These are phyloP conservation scores for Alternaria panax DNA, from an alignment of 2,329 filamentous ascomycete genomes.

Conservation along the genomic window DNA sequence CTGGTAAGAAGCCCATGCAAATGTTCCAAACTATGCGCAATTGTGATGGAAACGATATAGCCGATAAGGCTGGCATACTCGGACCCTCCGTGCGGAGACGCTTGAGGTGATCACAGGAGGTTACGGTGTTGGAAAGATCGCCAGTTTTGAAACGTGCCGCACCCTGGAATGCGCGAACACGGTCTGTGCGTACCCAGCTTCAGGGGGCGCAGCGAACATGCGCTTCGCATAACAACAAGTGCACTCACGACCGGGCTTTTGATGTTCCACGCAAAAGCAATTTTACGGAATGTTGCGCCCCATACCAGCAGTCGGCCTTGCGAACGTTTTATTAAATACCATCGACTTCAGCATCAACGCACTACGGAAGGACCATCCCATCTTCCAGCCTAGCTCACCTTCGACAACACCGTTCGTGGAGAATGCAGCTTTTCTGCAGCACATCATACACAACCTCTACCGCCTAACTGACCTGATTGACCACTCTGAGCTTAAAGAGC, in stretches of 20 bases:
- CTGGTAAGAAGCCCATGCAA: neutral
- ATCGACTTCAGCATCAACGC: conserved; percentile 36
- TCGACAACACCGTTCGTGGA: conserved; percentile 20
- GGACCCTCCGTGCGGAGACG: neutral
- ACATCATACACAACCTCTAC: conserved; percentile 33
- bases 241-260: neutral
- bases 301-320: conserved; percentile 4
- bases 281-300: neutral
- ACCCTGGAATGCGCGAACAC: neutral
- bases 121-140: neutral
- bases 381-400: conserved; percentile 29
- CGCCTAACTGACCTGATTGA: conserved; percentile 31
- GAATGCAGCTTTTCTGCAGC: conserved; percentile 31
- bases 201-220: conserved; percentile 4
- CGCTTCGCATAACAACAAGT: conserved; percentile 2
- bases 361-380: conserved; percentile 31
- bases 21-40: neutral
- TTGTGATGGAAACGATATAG: neutral
- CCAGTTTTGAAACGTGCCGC: neutral
- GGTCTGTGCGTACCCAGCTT: neutral
- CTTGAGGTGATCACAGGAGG: neutral
- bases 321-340: conserved; percentile 26
- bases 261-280: conserved; percentile 2
- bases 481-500: conserved; percentile 27
- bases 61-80: neutral